Conservation (phyloP, 2,329 filamentous ascomycete genomes). For the Penicillium sp. region DNA sequence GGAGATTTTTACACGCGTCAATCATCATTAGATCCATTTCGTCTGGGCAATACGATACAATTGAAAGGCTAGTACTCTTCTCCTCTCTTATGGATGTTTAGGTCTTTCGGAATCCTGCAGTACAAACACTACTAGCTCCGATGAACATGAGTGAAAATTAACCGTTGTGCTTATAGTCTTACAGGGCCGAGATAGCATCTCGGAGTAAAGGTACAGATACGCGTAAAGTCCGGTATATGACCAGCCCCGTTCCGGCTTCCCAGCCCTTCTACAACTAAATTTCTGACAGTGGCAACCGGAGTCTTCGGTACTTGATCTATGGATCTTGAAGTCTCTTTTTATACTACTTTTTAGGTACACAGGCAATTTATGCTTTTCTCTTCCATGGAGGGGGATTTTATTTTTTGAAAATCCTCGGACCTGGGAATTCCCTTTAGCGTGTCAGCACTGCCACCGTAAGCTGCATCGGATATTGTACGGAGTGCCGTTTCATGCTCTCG, state of each 20-base stretch:
- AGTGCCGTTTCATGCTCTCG: neutral
- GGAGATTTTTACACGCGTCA: constrained; percentile 6
- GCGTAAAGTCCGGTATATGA: constrained; percentile 20
- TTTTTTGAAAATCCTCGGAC: too few species aligned
- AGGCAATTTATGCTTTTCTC: too few species aligned
- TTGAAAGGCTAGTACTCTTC: too few species aligned
- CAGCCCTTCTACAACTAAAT: constrained; percentile 18
- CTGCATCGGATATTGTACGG: neutral
- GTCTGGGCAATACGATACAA: too few species aligned
- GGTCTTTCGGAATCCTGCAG: too few species aligned
- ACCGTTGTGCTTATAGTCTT: neutral
- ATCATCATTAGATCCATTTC: neutral
- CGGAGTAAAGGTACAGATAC: constrained; percentile 1
- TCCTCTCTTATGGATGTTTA: neutral
- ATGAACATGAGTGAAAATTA: too few species aligned
- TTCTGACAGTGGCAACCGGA: constrained; percentile 23
- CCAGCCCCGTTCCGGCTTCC: constrained; percentile 11
- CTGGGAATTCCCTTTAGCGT: neutral
- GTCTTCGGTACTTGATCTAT: constrained; percentile 7
- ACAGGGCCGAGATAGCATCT: constrained; percentile 3
- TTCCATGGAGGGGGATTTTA: too few species aligned
- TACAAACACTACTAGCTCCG: too few species aligned
- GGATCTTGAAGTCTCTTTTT: neutral
- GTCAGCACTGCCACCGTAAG: constrained; percentile 3
- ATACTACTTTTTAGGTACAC: neutral